Evolutionary conservation across 2,329 filamentous ascomycete genomes (phyloP).

Genomic region (Clonostachys rhizophaga): DNA sequence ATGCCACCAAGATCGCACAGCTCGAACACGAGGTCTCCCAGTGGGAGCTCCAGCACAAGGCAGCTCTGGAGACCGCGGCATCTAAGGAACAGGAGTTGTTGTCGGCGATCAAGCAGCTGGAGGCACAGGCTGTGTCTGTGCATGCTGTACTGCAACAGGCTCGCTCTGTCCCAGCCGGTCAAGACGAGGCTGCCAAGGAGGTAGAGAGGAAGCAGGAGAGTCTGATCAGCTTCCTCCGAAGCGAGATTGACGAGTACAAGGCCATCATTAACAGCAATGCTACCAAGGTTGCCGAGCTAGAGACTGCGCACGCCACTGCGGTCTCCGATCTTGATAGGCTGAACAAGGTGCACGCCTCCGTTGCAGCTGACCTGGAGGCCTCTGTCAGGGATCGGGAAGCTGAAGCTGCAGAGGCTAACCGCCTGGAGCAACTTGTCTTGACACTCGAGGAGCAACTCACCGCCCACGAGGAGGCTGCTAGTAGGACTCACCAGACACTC

Average conservation of each 20-base stretch:
- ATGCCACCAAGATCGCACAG: constrained; percentile 48
- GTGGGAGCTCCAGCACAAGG: constrained; percentile 75
- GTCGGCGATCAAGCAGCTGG: constrained; percentile 68
- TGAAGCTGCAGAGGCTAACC: constrained; percentile 52
- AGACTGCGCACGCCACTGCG: constrained; percentile 64
- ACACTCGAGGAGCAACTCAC: constrained; percentile 56
- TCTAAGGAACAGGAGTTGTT: constrained; percentile 69
- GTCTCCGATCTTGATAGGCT: constrained; percentile 66
- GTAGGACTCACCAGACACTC: constrained; percentile 46
- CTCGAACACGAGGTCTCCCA: constrained; percentile 67
- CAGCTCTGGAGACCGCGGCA: constrained; percentile 65
- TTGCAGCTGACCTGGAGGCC: constrained; percentile 54
- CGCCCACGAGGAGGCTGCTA: constrained; percentile 52
- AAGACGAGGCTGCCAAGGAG: constrained; percentile 37
- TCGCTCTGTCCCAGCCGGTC: constrained; percentile 28
- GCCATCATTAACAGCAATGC: constrained; percentile 64
- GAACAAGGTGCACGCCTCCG: constrained; percentile 64
- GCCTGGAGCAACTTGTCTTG: constrained; percentile 39
- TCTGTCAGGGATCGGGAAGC: constrained; percentile 47
- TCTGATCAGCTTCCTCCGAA: constrained; percentile 58
- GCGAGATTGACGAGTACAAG: constrained; percentile 79
- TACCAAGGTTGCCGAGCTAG: constrained; percentile 66
- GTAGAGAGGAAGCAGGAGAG: constrained; percentile 51
- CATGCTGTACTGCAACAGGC: constrained; percentile 43
- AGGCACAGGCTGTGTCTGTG: constrained; percentile 51